Evolutionary conservation across 2,329 filamentous ascomycete species (phyloP).

Genomic region (Pseudovirgaria hyperparasitica): DNA sequence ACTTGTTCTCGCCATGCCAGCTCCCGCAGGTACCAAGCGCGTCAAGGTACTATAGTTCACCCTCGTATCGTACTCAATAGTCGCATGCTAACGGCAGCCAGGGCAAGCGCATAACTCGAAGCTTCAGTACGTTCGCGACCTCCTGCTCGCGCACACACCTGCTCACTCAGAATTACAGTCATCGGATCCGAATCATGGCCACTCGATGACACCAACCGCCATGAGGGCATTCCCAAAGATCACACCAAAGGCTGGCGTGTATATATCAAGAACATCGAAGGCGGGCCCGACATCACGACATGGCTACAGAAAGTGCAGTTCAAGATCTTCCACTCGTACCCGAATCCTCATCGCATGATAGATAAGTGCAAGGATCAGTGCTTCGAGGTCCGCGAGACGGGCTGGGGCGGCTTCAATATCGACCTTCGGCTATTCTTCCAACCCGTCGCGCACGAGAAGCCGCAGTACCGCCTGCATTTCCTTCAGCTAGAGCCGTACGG

Average conservation of each 20-base stretch:
- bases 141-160: constrained; percentile 15
- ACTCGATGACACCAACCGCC: constrained; percentile 47
- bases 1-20: constrained; percentile 35
- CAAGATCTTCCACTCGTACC: constrained; percentile 94
- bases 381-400: constrained; percentile 82
- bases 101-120: constrained; percentile 28
- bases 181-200: constrained; percentile 44
- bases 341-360: constrained; percentile 71
- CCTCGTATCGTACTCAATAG: background rate
- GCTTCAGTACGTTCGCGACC: constrained; percentile 18
- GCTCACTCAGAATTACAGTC: constrained; percentile 24
- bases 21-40: constrained; percentile 41
- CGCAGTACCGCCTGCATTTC: constrained; percentile 89
- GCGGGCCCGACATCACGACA: constrained; percentile 74
- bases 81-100: constrained; percentile 11
- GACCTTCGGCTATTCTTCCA: constrained; percentile 91
- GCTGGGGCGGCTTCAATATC: constrained; percentile 97
- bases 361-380: constrained; percentile 50
- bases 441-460: constrained; percentile 78
- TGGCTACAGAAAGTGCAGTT: constrained; percentile 97
- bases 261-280: constrained; percentile 81
- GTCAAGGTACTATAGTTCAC: constrained; percentile 23
- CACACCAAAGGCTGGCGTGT: constrained; percentile 97
- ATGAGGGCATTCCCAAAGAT: constrained; percentile 64
- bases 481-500: constrained; percentile 86